A percentile compares a stretch with the other conserved stretches of the same genome.
phyloP scores from a whole-genome alignment of 371 early-diverging fungal species.

The Mucor lusitanicus region DNA sequence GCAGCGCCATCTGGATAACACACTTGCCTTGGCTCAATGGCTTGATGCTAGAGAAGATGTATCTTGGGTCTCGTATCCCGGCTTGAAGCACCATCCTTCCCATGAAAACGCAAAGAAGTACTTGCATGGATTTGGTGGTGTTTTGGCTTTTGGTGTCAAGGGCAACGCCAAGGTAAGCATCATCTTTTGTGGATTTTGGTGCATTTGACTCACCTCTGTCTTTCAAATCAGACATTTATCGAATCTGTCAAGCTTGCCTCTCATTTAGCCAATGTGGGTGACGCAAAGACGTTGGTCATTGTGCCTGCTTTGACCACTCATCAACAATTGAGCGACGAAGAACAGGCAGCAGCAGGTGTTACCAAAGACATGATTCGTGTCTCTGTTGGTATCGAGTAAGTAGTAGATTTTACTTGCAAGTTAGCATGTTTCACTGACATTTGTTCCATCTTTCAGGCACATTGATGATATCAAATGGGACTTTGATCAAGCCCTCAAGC shows the following conservation, averaged over 20 bases:
- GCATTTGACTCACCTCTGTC: background rate
- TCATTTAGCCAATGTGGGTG: conserved; percentile 91
- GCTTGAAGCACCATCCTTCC: conserved; percentile 71
- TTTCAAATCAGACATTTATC: conserved; percentile 54
- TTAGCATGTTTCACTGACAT: background rate
- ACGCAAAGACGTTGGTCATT: conserved; percentile 85
- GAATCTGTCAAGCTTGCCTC: conserved; percentile 75
- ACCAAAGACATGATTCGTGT: conserved; percentile 84
- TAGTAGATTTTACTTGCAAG: background rate
- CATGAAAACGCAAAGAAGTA: conserved; percentile 80
- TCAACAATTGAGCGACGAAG: conserved; percentile 80
- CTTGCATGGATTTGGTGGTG: conserved; percentile 83
- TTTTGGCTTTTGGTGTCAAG: conserved; percentile 82
- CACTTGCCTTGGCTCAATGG: conserved; percentile 79
- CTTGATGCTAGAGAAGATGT: conserved; percentile 71
- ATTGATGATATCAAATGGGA: conserved; percentile 89
- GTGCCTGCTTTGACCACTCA: conserved; percentile 87
- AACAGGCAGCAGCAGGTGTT: conserved; percentile 78
- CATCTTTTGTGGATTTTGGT: background rate
- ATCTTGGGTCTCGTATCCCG: conserved; percentile 79
- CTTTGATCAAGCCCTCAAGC: conserved; percentile 59
- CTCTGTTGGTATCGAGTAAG: conserved; percentile 80
- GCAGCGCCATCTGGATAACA: conserved; percentile 82
- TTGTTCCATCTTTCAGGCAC: conserved; percentile 37
- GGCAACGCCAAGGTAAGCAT: conserved; percentile 49